Percentiles rank a stretch among this genome's conserved stretches.
These are phyloP conservation scores for Hymenoscyphus occultus DNA, from an alignment of 2,329 filamentous ascomycete species.

Conservation along the genomic window DNA sequence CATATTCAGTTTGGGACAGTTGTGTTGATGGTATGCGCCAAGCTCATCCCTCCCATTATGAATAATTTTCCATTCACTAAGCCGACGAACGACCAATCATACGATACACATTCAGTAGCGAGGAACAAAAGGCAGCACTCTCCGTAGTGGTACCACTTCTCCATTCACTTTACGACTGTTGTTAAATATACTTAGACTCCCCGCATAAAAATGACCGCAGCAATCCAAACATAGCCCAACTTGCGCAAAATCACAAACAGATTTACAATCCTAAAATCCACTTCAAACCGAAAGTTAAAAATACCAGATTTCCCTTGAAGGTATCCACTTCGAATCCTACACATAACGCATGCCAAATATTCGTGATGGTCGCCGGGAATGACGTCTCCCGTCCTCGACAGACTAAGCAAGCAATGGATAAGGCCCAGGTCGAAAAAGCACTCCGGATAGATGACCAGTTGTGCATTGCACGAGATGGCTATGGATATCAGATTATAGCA, in stretches of 20 bases:
- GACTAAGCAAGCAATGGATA: neutral
- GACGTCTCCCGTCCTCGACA: neutral
- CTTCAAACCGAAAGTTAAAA: too few species aligned
- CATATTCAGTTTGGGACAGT: too few species aligned
- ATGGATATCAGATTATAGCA: neutral
- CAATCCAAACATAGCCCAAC: neutral
- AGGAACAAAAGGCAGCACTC: neutral
- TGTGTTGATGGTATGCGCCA: too few species aligned
- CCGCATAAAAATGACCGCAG: neutral
- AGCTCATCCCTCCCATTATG: too few species aligned
- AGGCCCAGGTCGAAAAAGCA: constrained; percentile 1
- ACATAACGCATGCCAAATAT: neutral
- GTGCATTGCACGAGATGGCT: neutral
- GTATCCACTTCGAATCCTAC: too few species aligned
- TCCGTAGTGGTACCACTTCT: neutral
- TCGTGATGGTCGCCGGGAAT: neutral
- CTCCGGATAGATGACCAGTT: neutral
- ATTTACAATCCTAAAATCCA: too few species aligned
- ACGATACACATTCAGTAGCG: too few species aligned
- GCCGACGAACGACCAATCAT: too few species aligned
- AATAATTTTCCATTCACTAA: too few species aligned
- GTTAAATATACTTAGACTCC: neutral
- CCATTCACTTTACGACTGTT: neutral
- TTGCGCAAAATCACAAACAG: too few species aligned
- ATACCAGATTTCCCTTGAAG: too few species aligned